Evolutionary conservation across 306 rosid species (phyloP).

Genomic region (Cicer yamashitae): DNA sequence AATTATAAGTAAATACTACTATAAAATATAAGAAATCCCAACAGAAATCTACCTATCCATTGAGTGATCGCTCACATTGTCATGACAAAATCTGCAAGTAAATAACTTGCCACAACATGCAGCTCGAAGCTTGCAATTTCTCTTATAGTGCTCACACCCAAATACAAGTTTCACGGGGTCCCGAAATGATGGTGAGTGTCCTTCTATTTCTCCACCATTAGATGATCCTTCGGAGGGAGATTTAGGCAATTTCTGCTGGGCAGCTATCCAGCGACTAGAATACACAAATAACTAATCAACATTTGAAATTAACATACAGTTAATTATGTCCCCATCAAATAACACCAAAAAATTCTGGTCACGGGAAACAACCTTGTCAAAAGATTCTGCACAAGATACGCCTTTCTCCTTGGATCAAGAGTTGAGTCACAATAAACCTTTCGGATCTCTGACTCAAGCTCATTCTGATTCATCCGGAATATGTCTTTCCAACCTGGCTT

Average conservation of each 20-base stretch:
- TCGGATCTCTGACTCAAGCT: constrained; percentile 97
- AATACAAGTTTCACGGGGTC: constrained; percentile 66
- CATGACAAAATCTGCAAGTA: constrained; percentile 97
- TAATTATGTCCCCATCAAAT: constrained; percentile 30
- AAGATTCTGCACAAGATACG: constrained; percentile 97
- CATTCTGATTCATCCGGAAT: constrained; percentile 97
- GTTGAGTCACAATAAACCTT: constrained; percentile 91
- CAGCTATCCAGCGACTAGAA: constrained; percentile 96
- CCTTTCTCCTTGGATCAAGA: constrained; percentile 99
- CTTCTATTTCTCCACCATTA: constrained; percentile 65
- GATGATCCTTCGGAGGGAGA: constrained; percentile 65
- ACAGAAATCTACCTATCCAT: constrained; percentile 85
- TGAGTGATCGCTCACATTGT: constrained; percentile 96
- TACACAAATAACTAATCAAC: constrained; percentile 42
- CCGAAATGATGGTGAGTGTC: constrained; percentile 68
- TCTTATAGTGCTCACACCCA: constrained; percentile 98
- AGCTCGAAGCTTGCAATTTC: constrained; percentile 98
- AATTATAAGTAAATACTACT: constrained; percentile 37
- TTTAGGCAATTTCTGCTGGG: constrained; percentile 93
- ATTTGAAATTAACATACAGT: constrained; percentile 30
- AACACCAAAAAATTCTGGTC: constrained; percentile 32
- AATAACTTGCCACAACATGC: constrained; percentile 95
- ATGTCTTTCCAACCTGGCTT: constrained; percentile 99
- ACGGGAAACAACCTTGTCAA: constrained; percentile 83
- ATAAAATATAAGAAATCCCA: constrained; percentile 40